Percentiles rank a stretch among this genome's conserved stretches.
Conservation (phyloP, 179 eudicot species). For the Sideroxylon spinosum region DNA sequence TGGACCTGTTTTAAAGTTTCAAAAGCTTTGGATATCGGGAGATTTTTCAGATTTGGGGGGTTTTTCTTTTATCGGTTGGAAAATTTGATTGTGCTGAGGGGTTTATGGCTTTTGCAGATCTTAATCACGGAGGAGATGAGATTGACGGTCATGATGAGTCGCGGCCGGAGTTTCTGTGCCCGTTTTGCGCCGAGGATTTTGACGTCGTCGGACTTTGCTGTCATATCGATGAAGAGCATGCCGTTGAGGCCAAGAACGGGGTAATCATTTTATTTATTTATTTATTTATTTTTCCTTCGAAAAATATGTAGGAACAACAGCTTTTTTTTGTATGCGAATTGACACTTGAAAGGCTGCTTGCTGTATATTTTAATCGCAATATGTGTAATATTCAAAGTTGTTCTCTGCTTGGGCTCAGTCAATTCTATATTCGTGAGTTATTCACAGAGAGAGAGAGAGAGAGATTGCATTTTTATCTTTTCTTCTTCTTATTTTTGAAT, state of each 20-base stretch:
- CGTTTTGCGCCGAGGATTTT: conserved; percentile 82
- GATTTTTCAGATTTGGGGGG: background rate
- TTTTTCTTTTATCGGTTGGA: background rate
- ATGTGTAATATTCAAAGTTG: background rate
- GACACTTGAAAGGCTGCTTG: background rate
- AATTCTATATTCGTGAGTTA: background rate
- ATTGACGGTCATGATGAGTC: conserved; percentile 57
- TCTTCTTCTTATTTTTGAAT: background rate
- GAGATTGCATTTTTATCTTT: background rate
- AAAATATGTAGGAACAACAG: background rate
- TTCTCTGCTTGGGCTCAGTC: background rate
- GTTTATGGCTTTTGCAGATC: conserved; percentile 38
- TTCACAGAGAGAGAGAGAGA: background rate
- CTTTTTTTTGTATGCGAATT: background rate
- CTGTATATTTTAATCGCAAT: background rate
- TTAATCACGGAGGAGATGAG: conserved; percentile 57
- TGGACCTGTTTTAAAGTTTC: no score
- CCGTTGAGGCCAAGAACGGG: conserved; percentile 75
- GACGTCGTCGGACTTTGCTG: conserved; percentile 88
- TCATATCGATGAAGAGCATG: conserved; percentile 90
- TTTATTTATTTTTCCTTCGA: background rate
- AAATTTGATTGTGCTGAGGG: background rate
- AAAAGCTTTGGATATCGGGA: no score
- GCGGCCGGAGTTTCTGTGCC: conserved; percentile 76
- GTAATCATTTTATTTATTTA: conserved; percentile 24